Conservation (phyloP, 768 basidiomycete species). For the Nidularia pulvinata region DNA sequence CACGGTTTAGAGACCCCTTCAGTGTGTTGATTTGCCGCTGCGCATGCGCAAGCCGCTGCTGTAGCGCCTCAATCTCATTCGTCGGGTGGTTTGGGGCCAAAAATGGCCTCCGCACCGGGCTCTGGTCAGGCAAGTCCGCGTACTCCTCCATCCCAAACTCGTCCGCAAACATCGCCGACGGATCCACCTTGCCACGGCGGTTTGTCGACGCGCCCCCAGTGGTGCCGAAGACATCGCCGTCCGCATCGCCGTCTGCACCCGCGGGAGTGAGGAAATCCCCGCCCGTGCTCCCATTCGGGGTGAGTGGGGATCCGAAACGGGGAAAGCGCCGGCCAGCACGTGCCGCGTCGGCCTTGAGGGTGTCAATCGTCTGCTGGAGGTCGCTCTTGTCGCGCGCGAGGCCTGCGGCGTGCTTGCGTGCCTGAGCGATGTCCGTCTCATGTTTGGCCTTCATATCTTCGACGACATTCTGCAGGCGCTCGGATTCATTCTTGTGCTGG, state of each 20-base stretch:
- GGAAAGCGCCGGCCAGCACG: slow-evolving; percentile 63
- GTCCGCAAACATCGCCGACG: slow-evolving; percentile 33
- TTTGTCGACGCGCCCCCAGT: slow-evolving; percentile 64
- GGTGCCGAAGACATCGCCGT: slow-evolving; percentile 67
- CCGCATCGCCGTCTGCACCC: slow-evolving; percentile 42
- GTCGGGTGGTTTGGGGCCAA: slow-evolving; percentile 72
- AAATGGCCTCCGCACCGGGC: slow-evolving; percentile 50
- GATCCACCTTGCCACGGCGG: slow-evolving; percentile 47
- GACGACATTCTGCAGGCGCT: slow-evolving; percentile 60
- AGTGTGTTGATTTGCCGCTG: slow-evolving; percentile 85
- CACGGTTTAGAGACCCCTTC: slow-evolving; percentile 75
- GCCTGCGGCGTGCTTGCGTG: slow-evolving; percentile 84
- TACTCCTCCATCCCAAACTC: slow-evolving; percentile 40
- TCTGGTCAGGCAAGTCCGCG: slow-evolving; percentile 63
- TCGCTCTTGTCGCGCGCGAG: slow-evolving; percentile 93
- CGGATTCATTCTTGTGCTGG: slow-evolving; percentile 83
- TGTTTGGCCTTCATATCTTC: slow-evolving; percentile 88
- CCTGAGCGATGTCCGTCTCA: slow-evolving; percentile 93
- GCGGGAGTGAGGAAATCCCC: slow-evolving; percentile 60
- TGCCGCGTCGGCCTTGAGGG: slow-evolving; percentile 69
- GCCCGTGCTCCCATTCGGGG: slow-evolving; percentile 51
- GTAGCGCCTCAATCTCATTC: slow-evolving; percentile 81
- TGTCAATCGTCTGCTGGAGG: slow-evolving; percentile 79
- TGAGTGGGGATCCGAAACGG: slow-evolving; percentile 72
- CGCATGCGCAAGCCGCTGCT: slow-evolving; percentile 82